A percentile compares a stretch with the other conserved stretches of the same genome.
Conservation (phyloP, 1,139 yeast species). For the Candida labiduridarum region DNA sequence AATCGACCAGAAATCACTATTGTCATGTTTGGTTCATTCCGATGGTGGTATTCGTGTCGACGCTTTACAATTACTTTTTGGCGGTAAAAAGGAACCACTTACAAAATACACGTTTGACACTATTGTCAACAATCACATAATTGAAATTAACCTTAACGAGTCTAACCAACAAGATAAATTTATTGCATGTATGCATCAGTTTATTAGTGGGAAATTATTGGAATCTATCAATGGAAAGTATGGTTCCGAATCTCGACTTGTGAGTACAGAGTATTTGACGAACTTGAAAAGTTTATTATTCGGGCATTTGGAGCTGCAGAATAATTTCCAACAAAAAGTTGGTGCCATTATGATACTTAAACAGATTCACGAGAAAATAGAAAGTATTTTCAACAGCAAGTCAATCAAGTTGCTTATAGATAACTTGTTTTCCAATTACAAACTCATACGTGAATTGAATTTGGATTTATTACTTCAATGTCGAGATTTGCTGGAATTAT, state of each 20-base stretch:
- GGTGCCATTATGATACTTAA: conserved; percentile 8
- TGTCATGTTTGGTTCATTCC: conserved; percentile 43
- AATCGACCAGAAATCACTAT: conserved; percentile 19
- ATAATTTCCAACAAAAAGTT: conserved; percentile 63
- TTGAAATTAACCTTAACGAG: conserved; percentile 59
- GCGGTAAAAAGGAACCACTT: conserved; percentile 56
- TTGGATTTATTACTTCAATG: conserved; percentile 52
- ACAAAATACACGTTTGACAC: conserved; percentile 44
- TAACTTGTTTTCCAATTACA: conserved; percentile 68
- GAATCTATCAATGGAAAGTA: conserved; percentile 45
- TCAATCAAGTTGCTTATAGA: conserved; percentile 56
- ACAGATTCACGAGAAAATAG: conserved; percentile 31
- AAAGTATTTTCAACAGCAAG: conserved; percentile 17
- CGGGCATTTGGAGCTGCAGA: conserved; percentile 58
- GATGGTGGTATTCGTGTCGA: conserved; percentile 54
- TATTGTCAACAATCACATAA: conserved; percentile 33
- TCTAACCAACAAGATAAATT: conserved; percentile 63
- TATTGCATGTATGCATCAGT: conserved; percentile 58
- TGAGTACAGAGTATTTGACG: conserved; percentile 39
- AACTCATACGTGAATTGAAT: conserved; percentile 66
- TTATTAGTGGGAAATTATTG: conserved; percentile 57
- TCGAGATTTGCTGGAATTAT: conserved; percentile 3
- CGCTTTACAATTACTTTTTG: conserved; percentile 56
- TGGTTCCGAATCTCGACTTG: conserved; percentile 25
- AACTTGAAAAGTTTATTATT: conserved; percentile 44